Conservation (phyloP, 371 early-diverging fungal genomes). For the Mucor piriformis region DNA sequence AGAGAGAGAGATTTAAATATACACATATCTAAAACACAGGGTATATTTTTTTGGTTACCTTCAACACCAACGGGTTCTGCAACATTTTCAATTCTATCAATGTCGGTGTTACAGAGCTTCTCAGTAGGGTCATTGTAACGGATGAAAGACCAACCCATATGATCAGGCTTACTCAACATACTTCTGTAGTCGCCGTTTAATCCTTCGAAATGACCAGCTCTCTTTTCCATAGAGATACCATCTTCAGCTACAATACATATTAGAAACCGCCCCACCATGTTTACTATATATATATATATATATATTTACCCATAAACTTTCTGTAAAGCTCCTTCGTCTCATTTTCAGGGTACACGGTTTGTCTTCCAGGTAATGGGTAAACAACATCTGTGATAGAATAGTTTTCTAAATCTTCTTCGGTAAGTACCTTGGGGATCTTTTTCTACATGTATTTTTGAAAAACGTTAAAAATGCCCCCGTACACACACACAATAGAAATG, state of each 20-base stretch:
- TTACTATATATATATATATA: neutral
- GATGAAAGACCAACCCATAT: slow-evolving; percentile 46
- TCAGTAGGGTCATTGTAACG: slow-evolving; percentile 70
- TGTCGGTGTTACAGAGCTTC: slow-evolving; percentile 71
- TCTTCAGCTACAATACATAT: slow-evolving; percentile 21
- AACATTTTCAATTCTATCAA: slow-evolving; percentile 62
- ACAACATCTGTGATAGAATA: slow-evolving; percentile 89
- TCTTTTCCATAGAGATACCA: slow-evolving; percentile 28
- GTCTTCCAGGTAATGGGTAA: slow-evolving; percentile 87
- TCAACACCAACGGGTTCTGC: slow-evolving; percentile 43
- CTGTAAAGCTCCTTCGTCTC: slow-evolving; percentile 66
- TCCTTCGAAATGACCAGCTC: slow-evolving; percentile 54
- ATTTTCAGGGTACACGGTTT: slow-evolving; percentile 81
- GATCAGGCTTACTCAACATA: slow-evolving; percentile 55
- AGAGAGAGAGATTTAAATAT: neutral
- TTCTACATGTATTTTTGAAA: neutral
- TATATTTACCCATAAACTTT: slow-evolving; percentile 62
- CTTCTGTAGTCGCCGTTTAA: slow-evolving; percentile 84
- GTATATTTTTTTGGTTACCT: slow-evolving; percentile 26
- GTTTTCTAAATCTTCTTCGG: slow-evolving; percentile 65
- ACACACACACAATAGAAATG: neutral
- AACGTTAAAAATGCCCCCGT: neutral
- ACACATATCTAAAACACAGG: neutral
- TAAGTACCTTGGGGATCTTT: slow-evolving; percentile 53
- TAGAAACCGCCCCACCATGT: neutral